Percentiles rank a stretch among this genome's conserved stretches.
phyloP scores from a whole-genome alignment of 345 rosid genomes.

The Eucalyptus sp. region DNA sequence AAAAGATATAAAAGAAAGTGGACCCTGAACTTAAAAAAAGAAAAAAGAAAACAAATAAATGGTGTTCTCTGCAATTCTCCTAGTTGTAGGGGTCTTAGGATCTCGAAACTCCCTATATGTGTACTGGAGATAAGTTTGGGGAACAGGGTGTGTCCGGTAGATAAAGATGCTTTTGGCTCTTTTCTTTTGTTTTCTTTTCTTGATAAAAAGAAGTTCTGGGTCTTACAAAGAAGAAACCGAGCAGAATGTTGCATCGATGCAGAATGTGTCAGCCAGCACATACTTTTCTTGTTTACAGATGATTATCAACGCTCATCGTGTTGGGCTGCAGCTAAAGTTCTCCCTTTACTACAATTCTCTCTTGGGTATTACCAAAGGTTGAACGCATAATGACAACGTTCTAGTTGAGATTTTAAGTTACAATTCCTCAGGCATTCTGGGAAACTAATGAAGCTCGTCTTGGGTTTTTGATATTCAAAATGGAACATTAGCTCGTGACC shows the following conservation, averaged over 20 bases:
- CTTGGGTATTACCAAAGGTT: neutral
- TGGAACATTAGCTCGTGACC: neutral
- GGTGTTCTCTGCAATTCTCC: neutral
- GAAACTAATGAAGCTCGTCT: neutral
- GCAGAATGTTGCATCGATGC: neutral
- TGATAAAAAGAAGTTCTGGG: neutral
- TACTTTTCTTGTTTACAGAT: neutral
- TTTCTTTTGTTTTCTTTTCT: neutral
- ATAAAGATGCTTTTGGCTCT: neutral
- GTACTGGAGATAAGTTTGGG: neutral
- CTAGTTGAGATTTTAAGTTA: neutral
- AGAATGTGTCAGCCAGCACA: neutral
- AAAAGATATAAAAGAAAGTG: neutral
- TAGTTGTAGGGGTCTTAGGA: neutral
- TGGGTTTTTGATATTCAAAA: neutral
- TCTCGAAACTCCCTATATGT: neutral
- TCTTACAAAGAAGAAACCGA: neutral
- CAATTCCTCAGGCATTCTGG: neutral
- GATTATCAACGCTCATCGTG: neutral
- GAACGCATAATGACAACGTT: neutral
- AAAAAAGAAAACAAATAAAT: neutral
- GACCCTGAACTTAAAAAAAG: neutral
- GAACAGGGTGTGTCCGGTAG: neutral
- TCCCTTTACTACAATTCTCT: neutral
- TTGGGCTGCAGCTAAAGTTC: neutral